phyloP scores from a whole-genome alignment of 2,329 filamentous ascomycete species.

The Rosellinia necatrix region DNA sequence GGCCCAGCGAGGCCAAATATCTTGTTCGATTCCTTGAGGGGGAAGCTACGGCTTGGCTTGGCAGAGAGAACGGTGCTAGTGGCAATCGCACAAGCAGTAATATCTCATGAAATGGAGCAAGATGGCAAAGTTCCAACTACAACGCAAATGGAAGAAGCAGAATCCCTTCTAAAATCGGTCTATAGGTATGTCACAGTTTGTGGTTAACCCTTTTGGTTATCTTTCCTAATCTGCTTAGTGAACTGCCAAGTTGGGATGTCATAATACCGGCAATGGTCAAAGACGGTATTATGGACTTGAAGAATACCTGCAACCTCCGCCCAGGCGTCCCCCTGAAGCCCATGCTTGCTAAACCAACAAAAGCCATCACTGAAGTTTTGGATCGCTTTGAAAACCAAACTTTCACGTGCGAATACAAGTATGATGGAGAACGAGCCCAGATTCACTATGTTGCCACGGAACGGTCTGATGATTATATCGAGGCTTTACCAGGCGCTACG shows the following conservation, averaged over 20 bases:
- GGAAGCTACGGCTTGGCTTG: conserved; percentile 87
- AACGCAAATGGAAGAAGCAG: conserved; percentile 79
- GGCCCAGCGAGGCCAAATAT: conserved; percentile 92
- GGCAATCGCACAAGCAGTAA: conserved; percentile 84
- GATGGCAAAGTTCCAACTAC: conserved; percentile 73
- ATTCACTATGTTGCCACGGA: conserved; percentile 95
- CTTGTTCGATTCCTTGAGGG: conserved; percentile 91
- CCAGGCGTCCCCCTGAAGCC: conserved; percentile 95
- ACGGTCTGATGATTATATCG: conserved; percentile 69
- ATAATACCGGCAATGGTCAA: conserved; percentile 90
- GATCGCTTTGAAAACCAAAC: conserved; percentile 94
- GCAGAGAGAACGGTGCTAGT: conserved; percentile 93
- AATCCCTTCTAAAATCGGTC: conserved; percentile 84
- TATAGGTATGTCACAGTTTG: conserved; percentile 65
- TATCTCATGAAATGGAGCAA: conserved; percentile 77
- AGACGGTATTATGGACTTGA: conserved; percentile 81
- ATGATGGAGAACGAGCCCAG: conserved; percentile 96
- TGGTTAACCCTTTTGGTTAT: conserved; percentile 40
- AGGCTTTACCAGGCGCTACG: conserved; percentile 62
- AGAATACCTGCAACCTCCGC: conserved; percentile 85
- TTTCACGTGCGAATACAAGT: conserved; percentile 99
- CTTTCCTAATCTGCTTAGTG: conserved; percentile 55
- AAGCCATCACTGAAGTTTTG: conserved; percentile 95
- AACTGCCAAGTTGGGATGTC: conserved; percentile 92
- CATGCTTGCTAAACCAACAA: conserved; percentile 98